Base-by-base conservation (phyloP, 768 basidiomycete species). In the Sarcodon sp. region DNA sequence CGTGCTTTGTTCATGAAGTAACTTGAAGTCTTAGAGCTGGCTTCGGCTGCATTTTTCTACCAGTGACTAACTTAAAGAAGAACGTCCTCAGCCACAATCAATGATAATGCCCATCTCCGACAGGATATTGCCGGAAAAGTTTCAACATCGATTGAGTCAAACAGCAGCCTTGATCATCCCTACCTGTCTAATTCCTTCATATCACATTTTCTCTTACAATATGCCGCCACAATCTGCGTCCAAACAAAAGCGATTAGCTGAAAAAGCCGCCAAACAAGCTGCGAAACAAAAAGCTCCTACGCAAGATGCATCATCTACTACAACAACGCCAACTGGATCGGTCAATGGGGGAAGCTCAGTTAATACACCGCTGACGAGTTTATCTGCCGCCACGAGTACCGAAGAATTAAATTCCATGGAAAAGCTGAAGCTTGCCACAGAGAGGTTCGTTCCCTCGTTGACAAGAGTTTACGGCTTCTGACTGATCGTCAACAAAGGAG, bases 231-330 rank as follows among this genome's bases (percentile, higher is more conserved):
- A 86, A 43, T 88, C 87, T 46, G 73, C 83, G 21, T 86, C 87
- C 43, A 89, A 89, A 62, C 88, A 91, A 66, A 97, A 97, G 65
- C 80, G 94, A 44, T 77, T 96, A 49, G 92, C 89, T 52, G 93
- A 94, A 66, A 96, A 96, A 66, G 91, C 83, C 15, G 87, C 86
- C 51, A 87, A 87, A 63, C 77, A 83, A 63, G 73, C 78, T 48
- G 73, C 83, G 8, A 83, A 71, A 57, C 63, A 53, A 9, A 62
- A 70, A 16, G 70, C 67, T 21, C 64, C 65, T 8, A 59, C 66
- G 47, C 57, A 57, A 36, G 56, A 61, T 47, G 66, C 72, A 8
- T 73, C 78, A 7, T 68, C 77, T 4, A 73, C 79, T 12, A 73
- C 75, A 10, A 74, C 79, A 9, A 75, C 76, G 10, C 83, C 87